Conservation (phyloP, 257 asterid genomes). For the Nicotiana paniculata region DNA sequence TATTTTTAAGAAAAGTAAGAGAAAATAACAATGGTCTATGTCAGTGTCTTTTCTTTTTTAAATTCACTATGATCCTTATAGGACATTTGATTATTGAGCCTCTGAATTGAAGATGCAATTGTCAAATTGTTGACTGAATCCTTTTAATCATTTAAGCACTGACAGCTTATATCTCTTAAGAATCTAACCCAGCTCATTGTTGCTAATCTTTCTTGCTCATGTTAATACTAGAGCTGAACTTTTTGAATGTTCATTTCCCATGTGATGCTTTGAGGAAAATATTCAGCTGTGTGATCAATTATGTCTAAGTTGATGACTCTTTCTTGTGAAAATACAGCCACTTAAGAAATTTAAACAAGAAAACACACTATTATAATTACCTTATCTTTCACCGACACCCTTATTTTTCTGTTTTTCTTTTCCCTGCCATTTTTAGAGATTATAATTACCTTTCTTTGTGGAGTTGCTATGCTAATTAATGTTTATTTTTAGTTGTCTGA, state of each 20-base stretch:
- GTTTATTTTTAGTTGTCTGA: slow-evolving; percentile 6
- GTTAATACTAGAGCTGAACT: background rate
- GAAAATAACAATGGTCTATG: background rate
- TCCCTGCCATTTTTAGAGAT: background rate
- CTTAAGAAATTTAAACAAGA: background rate
- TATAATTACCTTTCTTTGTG: background rate
- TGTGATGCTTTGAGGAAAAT: background rate
- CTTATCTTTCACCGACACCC: background rate
- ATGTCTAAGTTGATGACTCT: background rate
- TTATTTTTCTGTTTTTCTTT: background rate
- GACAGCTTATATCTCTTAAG: background rate
- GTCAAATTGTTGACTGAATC: background rate
- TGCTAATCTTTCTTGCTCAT: background rate
- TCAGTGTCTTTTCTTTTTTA: background rate
- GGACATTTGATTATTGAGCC: background rate
- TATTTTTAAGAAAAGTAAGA: background rate
- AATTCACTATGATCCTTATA: background rate
- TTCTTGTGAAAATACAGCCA: background rate
- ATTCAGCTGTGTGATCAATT: background rate
- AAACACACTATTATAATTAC: background rate
- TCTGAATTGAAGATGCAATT: background rate
- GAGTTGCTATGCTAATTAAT: background rate
- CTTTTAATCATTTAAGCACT: background rate
- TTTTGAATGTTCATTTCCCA: background rate
- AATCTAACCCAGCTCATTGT: background rate